Evolutionary conservation across 306 rosid species (phyloP).

Genomic region (Gynostemma pentaphyllum): DNA sequence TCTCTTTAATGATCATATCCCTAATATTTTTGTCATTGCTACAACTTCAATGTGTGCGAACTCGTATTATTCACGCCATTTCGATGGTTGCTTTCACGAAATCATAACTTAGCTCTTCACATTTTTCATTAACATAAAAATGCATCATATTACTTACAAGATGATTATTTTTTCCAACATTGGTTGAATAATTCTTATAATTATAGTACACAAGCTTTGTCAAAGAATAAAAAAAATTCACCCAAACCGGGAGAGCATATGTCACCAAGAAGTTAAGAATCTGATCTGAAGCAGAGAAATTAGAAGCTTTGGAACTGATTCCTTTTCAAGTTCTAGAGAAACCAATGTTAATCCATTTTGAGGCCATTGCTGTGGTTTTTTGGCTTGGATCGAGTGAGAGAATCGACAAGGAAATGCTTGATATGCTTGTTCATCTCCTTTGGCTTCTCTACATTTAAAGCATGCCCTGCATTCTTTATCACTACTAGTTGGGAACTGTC

Average conservation of each 20-base stretch:
- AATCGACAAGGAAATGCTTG: slow-evolving; percentile 46
- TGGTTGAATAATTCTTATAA: too few relatives aligned
- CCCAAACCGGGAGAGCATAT: too few relatives aligned
- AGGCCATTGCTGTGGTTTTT: slow-evolving; percentile 30
- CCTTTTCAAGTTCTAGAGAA: neutral
- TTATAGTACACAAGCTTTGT: too few relatives aligned
- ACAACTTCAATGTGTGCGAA: neutral
- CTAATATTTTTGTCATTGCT: neutral
- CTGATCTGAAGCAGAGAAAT: neutral
- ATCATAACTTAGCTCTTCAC: neutral
- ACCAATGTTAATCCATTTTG: slow-evolving; percentile 36
- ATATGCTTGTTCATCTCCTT: slow-evolving; percentile 46
- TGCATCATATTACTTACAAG: neutral
- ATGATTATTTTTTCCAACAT: too few relatives aligned
- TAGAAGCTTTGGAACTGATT: neutral
- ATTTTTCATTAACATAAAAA: neutral
- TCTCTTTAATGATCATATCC: neutral
- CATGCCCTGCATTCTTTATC: slow-evolving; percentile 80
- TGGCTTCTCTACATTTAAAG: slow-evolving; percentile 65
- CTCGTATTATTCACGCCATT: neutral
- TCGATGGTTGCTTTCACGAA: neutral
- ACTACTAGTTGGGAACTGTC: slow-evolving; percentile 52
- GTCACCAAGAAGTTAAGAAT: neutral
- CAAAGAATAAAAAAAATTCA: too few relatives aligned
- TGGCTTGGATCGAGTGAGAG: slow-evolving; percentile 19